A percentile compares a stretch with the other conserved stretches of the same genome.
phyloP scores from a whole-genome alignment of 2,329 filamentous ascomycete genomes.

The Aspergillus sp. region DNA sequence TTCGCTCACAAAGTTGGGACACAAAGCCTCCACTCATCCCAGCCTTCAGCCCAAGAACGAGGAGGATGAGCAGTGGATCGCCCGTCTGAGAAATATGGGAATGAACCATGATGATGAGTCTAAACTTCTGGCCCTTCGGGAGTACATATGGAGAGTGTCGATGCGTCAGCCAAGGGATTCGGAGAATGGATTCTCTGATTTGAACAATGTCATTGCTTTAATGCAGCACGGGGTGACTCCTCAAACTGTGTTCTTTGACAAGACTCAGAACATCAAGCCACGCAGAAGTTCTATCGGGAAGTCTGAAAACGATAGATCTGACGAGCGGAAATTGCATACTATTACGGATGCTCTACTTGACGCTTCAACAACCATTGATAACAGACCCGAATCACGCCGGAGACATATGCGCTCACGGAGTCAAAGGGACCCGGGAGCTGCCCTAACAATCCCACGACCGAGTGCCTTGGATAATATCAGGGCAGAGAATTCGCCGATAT shows the following conservation, averaged over 20 bases:
- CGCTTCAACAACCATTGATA: conserved; percentile 84
- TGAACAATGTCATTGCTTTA: conserved; percentile 73
- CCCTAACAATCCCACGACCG: conserved; percentile 20
- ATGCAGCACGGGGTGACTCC: conserved; percentile 75
- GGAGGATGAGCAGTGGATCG: conserved; percentile 93
- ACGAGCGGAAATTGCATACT: conserved; percentile 63
- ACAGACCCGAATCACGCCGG: conserved; percentile 54
- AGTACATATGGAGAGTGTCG: conserved; percentile 88
- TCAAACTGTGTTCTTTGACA: conserved; percentile 92
- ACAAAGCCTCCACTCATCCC: conserved; percentile 45
- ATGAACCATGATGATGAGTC: conserved; percentile 81
- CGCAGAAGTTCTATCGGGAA: conserved; percentile 30
- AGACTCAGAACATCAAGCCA: conserved; percentile 59
- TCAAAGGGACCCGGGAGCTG: conserved; percentile 36
- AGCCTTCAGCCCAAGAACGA: conserved; percentile 73
- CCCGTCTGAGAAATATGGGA: conserved; percentile 78
- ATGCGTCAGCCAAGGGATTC: conserved; percentile 65
- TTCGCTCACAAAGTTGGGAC: conserved; percentile 58
- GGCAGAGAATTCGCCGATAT: conserved; percentile 29
- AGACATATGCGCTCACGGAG: conserved; percentile 44
- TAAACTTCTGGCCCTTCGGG: conserved; percentile 80
- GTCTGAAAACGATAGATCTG: conserved; percentile 31
- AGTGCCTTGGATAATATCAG: conserved; percentile 27
- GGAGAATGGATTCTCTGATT: conserved; percentile 42
- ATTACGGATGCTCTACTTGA: conserved; percentile 90